phyloP scores from a whole-genome alignment of 345 rosid species.

The Gossypium stocksii region DNA sequence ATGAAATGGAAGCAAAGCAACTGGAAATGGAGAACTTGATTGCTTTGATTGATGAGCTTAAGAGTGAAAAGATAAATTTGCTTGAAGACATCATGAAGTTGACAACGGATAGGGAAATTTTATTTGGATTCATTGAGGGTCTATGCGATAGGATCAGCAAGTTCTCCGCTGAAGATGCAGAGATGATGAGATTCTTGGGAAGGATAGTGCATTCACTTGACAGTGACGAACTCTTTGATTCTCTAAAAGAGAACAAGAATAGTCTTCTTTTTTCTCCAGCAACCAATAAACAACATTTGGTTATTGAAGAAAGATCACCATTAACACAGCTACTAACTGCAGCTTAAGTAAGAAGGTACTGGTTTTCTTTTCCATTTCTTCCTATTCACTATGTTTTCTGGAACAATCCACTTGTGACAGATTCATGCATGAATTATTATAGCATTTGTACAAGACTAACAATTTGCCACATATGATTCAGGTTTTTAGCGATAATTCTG shows the following conservation, averaged over 20 bases:
- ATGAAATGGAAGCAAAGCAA: slow-evolving; percentile 40
- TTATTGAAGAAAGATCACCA: slow-evolving; percentile 59
- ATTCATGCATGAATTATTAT: background rate
- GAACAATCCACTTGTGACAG: background rate
- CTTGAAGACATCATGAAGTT: slow-evolving; percentile 43
- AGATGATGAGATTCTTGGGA: slow-evolving; percentile 33
- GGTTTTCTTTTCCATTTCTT: background rate
- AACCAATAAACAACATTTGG: slow-evolving; percentile 23
- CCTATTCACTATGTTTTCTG: background rate
- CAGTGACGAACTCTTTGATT: slow-evolving; percentile 24
- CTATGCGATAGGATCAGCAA: slow-evolving; percentile 41
- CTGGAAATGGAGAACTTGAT: slow-evolving; percentile 33
- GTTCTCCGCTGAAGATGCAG: slow-evolving; percentile 53
- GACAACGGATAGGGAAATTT: slow-evolving; percentile 40
- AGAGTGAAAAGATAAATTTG: slow-evolving; percentile 38
- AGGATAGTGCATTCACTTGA: slow-evolving; percentile 35
- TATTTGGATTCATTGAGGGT: slow-evolving; percentile 35
- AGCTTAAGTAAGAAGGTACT: slow-evolving; percentile 6
- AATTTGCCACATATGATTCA: background rate
- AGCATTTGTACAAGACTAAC: background rate
- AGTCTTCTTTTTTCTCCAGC: slow-evolving; percentile 23
- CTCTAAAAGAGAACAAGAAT: slow-evolving; percentile 35
- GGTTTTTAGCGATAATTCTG: no score
- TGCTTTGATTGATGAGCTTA: slow-evolving; percentile 41
- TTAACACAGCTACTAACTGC: slow-evolving; percentile 30